These are phyloP conservation scores for Cercospora sp. DNA, from an alignment of 2,329 filamentous ascomycete species.

Conservation along the genomic window DNA sequence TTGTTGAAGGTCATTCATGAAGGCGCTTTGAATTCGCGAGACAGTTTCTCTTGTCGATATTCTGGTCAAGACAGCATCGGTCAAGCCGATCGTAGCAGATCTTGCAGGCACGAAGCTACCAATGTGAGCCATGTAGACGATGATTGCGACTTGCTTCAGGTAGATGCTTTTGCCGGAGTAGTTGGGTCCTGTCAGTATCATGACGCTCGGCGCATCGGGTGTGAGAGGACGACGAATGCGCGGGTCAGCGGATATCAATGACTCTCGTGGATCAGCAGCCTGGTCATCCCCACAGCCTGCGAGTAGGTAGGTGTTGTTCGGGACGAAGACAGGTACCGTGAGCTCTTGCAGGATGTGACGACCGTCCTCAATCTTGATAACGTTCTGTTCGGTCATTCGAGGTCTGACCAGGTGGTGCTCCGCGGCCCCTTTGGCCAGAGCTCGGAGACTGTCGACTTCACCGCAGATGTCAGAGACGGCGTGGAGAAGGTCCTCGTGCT, in stretches of 20 bases:
- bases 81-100: slow-evolving; percentile 74
- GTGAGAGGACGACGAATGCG: neutral
- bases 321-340: slow-evolving; percentile 74
- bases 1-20: slow-evolving; percentile 85
- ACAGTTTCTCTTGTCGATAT: slow-evolving; percentile 73
- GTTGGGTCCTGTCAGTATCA: slow-evolving; percentile 89
- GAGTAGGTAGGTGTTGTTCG: slow-evolving; percentile 73
- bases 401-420: slow-evolving; percentile 72
- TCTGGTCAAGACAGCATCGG: slow-evolving; percentile 87
- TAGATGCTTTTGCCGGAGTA: slow-evolving; percentile 97
- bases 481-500: slow-evolving; percentile 65
- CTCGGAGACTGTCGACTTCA: slow-evolving; percentile 81
- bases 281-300: slow-evolving; percentile 54
- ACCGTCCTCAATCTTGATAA: slow-evolving; percentile 73
- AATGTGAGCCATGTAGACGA: slow-evolving; percentile 88
- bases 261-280: slow-evolving; percentile 14
- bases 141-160: slow-evolving; percentile 86
- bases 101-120: slow-evolving; percentile 88
- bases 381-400: slow-evolving; percentile 66
- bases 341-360: slow-evolving; percentile 86
- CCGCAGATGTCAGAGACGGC: slow-evolving; percentile 77
- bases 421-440: slow-evolving; percentile 73
- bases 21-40: slow-evolving; percentile 64
- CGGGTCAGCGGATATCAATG: slow-evolving; percentile 6
- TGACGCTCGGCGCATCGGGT: slow-evolving; percentile 58